phyloP scores from a whole-genome alignment of 768 basidiomycete species.

The Floccularia luteovirens region DNA sequence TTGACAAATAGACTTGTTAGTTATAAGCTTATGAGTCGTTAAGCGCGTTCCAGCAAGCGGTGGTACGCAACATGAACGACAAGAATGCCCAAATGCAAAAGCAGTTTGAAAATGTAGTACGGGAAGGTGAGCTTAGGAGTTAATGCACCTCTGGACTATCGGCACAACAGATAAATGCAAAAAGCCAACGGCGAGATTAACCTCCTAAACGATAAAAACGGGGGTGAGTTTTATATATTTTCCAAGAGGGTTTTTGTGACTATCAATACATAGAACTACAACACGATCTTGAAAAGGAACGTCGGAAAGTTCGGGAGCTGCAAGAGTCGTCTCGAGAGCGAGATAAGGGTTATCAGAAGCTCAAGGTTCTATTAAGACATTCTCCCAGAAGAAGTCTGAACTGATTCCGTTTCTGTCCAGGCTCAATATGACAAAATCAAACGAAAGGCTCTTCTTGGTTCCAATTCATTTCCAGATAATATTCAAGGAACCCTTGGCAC shows the following conservation, averaged over 20 bases:
- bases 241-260: constrained; percentile 1
- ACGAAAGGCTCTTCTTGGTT: constrained; percentile 65
- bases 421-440: constrained; percentile 77
- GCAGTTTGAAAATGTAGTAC: constrained; percentile 75
- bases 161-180: not conserved
- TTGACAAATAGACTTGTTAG: not conserved
- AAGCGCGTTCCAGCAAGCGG: constrained; percentile 80
- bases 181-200: constrained; percentile 73
- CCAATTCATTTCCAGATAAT: constrained; percentile 15
- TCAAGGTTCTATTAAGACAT: constrained; percentile 46
- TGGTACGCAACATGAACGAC: constrained; percentile 74
- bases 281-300: constrained; percentile 74
- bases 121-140: constrained; percentile 62
- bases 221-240: constrained; percentile 31
- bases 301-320: constrained; percentile 63
- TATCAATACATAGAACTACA: constrained; percentile 48
- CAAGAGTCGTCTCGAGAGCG: constrained; percentile 70
- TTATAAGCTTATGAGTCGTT: constrained; percentile 6
- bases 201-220: constrained; percentile 60
- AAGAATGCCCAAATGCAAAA: constrained; percentile 80
- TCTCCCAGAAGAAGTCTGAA: not conserved
- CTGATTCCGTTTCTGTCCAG: constrained; percentile 24
- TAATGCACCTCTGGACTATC: not conserved
- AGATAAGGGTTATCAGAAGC: constrained; percentile 83
- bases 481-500: constrained; percentile 13